Conservation (phyloP, 805 yeast species). For the Metschnikowia cubensis region DNA sequence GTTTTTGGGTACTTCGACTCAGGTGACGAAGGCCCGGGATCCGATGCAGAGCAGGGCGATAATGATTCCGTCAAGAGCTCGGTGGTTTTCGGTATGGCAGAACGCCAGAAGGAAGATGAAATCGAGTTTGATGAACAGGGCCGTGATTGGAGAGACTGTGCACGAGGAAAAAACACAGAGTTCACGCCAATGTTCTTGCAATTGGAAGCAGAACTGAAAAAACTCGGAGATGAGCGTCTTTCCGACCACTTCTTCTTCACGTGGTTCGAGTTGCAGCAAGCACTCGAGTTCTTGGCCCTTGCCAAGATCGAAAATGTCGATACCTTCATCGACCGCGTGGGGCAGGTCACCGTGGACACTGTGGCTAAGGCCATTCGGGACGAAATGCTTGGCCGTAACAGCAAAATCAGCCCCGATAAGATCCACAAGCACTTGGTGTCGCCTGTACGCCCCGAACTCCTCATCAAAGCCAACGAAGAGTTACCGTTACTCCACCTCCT, state of each 20-base stretch:
- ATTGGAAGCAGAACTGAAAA: slow-evolving; percentile 13
- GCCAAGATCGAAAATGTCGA: slow-evolving; percentile 25
- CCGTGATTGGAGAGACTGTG: slow-evolving; percentile 69
- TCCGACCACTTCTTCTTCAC: slow-evolving; percentile 28
- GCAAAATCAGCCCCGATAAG: slow-evolving; percentile 44
- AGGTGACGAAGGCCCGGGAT: slow-evolving; percentile 13
- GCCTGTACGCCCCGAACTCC: slow-evolving; percentile 25
- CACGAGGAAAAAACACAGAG: slow-evolving; percentile 51
- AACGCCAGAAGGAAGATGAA: slow-evolving; percentile 18
- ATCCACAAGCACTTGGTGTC: slow-evolving; percentile 46
- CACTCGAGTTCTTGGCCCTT: slow-evolving; percentile 24
- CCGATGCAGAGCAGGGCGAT: slow-evolving; percentile 4
- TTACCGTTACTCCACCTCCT: slow-evolving; percentile 29
- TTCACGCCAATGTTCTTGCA: slow-evolving; percentile 21
- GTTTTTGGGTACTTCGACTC: slow-evolving; percentile 53
- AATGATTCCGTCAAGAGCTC: slow-evolving; percentile 7
- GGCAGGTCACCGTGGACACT: slow-evolving; percentile 43
- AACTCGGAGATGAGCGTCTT: slow-evolving; percentile 12
- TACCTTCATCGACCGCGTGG: slow-evolving; percentile 22
- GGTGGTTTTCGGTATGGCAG: slow-evolving; percentile 17
- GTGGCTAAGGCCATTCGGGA: slow-evolving; percentile 45
- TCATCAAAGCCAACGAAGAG: slow-evolving; percentile 23
- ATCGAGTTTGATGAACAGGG: slow-evolving; percentile 58
- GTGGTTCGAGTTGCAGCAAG: slow-evolving; percentile 23
- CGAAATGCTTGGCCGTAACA: slow-evolving; percentile 18